A percentile compares a stretch with the other conserved stretches of the same genome.
Conservation (phyloP, 2,329 filamentous ascomycete species). For the Aspergillus sp. region DNA sequence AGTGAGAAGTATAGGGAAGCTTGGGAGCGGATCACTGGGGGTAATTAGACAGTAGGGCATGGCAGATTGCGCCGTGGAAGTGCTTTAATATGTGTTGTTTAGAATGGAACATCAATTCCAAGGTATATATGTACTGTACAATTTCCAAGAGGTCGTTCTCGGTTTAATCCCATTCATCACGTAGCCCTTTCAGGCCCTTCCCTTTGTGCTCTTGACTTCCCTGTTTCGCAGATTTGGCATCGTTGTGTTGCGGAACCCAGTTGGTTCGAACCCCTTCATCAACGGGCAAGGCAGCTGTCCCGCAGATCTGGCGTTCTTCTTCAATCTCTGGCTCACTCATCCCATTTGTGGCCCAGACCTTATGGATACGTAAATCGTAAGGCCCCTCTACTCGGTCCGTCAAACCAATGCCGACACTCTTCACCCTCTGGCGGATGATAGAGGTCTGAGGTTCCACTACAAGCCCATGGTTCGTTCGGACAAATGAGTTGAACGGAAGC, state of each 20-base stretch:
- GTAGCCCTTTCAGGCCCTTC: conserved; percentile 36
- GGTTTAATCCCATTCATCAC: conserved; percentile 34
- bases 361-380: conserved; percentile 81
- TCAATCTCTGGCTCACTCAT: conserved; percentile 41
- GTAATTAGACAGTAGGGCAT: conserved; percentile 35
- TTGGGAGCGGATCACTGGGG: conserved; percentile 67
- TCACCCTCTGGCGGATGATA: conserved; percentile 80
- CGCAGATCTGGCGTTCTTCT: conserved; percentile 43
- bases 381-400: conserved; percentile 87
- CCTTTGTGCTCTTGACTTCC: conserved; percentile 22
- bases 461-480: conserved; percentile 88
- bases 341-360: conserved; percentile 89
- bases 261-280: conserved; percentile 34
- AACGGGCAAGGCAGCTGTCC: conserved; percentile 36
- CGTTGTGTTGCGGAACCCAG: conserved; percentile 22
- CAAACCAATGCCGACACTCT: conserved; percentile 80
- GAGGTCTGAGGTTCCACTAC: conserved; percentile 92
- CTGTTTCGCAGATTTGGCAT: conserved; percentile 6
- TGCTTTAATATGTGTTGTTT: neutral
- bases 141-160: neutral
- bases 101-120: neutral
- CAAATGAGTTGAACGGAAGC: conserved; percentile 88
- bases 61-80: neutral
- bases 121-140: conserved; percentile 14
- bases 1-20: conserved; percentile 73